These are phyloP conservation scores for Blastocystis sp. DNA, from an alignment of 352 stramenopile species.

Conservation along the genomic window DNA sequence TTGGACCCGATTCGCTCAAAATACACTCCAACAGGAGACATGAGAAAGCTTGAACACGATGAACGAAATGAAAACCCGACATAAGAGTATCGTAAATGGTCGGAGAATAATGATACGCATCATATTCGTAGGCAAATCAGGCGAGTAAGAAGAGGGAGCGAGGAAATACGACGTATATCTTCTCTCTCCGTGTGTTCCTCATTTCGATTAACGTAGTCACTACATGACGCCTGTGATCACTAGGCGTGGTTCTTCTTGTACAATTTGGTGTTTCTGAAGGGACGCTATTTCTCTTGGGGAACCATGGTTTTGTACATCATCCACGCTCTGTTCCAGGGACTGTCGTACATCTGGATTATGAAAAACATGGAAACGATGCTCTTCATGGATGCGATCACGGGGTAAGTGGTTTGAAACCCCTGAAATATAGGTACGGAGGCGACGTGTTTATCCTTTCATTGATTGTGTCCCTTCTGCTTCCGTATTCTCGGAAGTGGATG, in stretches of 20 bases:
- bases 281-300: constrained; percentile 1
- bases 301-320: not conserved
- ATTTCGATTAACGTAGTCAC: constrained; percentile 7
- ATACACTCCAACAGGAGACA: too few relatives aligned
- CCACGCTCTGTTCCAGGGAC: constrained; percentile 1
- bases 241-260: constrained; percentile 48
- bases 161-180: constrained; percentile 2
- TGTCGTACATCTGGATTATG: constrained; percentile 30
- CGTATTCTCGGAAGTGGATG: constrained; percentile 44
- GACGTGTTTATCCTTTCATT: constrained; percentile 46
- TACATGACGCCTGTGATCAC: not conserved
- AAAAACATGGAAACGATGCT: constrained; percentile 7
- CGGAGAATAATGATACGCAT: too few relatives aligned
- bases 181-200: not conserved
- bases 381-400: constrained; percentile 26
- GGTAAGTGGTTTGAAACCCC: not conserved
- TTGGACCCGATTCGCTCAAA: too few relatives aligned
- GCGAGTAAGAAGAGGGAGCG: constrained; percentile 37
- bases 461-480: constrained; percentile 16
- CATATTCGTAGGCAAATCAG: constrained; percentile 50
- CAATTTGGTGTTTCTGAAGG: constrained; percentile 30
- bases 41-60: too few relatives aligned
- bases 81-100: too few relatives aligned
- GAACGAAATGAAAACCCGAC: too few relatives aligned
- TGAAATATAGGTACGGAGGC: not conserved